phyloP scores from a whole-genome alignment of 2,329 filamentous ascomycete species.

The Fusarium sp. region DNA sequence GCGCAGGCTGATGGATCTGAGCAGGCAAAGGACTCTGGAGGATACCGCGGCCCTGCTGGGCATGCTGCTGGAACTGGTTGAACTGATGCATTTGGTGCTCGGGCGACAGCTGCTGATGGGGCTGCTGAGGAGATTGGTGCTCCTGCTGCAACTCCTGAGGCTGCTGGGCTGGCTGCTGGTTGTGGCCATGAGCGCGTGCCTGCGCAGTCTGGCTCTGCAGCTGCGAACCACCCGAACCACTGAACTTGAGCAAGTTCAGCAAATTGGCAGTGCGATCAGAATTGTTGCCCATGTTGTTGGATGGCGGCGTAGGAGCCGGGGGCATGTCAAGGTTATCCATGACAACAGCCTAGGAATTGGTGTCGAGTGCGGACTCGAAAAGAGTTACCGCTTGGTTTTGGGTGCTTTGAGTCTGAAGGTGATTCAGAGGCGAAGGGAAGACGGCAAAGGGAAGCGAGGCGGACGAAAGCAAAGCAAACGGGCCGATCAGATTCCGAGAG shows the following conservation, averaged over 20 bases:
- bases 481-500: constrained; percentile 43
- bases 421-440: constrained; percentile 26
- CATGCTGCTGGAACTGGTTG: constrained; percentile 47
- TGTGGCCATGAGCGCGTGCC: constrained; percentile 30
- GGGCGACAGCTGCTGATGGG: constrained; percentile 40
- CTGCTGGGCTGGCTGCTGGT: constrained; percentile 35
- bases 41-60: constrained; percentile 33
- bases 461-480: constrained; percentile 43
- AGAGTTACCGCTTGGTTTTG: constrained; percentile 34
- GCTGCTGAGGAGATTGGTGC: constrained; percentile 35
- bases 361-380: constrained; percentile 41
- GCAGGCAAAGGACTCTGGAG: constrained; percentile 48
- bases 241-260: constrained; percentile 73
- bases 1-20: constrained; percentile 68
- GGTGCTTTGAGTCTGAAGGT: constrained; percentile 12
- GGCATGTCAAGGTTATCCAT: constrained; percentile 58
- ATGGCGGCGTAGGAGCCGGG: constrained; percentile 63
- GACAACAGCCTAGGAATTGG: constrained; percentile 34
- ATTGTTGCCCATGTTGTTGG: constrained; percentile 54
- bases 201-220: constrained; percentile 51
- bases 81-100: constrained; percentile 48
- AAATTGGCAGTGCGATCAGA: constrained; percentile 66
- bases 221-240: constrained; percentile 53
- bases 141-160: constrained; percentile 36
- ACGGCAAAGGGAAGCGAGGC: constrained; percentile 41